A percentile compares a stretch with the other conserved stretches of the same genome.
Conservation (phyloP, 1,139 yeast genomes). For the Ashbya aceris region DNA sequence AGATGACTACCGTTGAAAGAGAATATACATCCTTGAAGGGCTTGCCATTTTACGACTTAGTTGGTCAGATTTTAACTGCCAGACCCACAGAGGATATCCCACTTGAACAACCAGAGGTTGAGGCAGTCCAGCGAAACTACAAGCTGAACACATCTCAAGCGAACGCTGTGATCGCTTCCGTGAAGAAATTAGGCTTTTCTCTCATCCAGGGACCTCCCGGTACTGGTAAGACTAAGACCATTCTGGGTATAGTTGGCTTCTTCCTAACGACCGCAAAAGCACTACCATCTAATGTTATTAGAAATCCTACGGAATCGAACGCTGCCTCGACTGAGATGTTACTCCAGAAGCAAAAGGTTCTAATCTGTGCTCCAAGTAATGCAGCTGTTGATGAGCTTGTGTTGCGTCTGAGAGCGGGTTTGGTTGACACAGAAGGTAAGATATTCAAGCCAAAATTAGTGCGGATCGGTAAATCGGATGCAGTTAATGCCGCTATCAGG, state of each 20-base stretch:
- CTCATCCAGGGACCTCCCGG: constrained; percentile 98
- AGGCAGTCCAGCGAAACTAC: constrained; percentile 38
- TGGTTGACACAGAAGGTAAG: constrained; percentile 50
- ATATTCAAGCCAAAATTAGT: constrained; percentile 60
- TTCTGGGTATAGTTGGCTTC: constrained; percentile 82
- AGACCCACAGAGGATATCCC: constrained; percentile 39
- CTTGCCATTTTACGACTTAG: constrained; percentile 68
- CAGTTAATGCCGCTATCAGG: constrained; percentile 70
- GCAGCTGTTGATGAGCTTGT: constrained; percentile 98
- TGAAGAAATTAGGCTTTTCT: constrained; percentile 64
- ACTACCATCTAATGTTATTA: constrained; percentile 21
- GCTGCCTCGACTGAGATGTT: constrained; percentile 18
- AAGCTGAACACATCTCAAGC: constrained; percentile 85
- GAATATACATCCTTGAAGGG: constrained; percentile 82
- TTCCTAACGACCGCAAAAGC: constrained; percentile 39
- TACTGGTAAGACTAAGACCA: constrained; percentile 96
- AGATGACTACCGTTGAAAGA: constrained; percentile 86
- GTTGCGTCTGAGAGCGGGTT: constrained; percentile 71
- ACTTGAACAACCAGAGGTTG: constrained; percentile 32
- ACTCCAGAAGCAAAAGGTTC: constrained; percentile 42
- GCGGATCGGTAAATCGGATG: constrained; percentile 87
- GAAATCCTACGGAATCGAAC: constrained; percentile 15
- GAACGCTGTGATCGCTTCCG: constrained; percentile 69
- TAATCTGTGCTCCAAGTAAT: constrained; percentile 96
- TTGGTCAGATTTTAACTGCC: constrained; percentile 56